phyloP scores from a whole-genome alignment of 495 filamentous ascomycete species.

The Annulohypoxylon stygium region DNA sequence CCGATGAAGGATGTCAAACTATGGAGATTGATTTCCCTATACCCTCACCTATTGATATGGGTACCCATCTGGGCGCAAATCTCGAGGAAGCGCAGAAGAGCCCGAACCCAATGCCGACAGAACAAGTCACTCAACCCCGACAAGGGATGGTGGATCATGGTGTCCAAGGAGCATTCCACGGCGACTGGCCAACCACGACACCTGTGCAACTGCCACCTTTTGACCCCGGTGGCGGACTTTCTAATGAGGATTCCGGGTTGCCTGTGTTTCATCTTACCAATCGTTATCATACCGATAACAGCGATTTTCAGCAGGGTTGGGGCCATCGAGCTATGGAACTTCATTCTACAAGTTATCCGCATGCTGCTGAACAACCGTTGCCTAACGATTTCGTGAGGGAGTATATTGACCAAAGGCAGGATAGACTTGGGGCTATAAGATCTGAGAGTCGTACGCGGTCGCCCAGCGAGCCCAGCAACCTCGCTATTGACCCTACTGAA shows the following conservation, averaged over 20 bases:
- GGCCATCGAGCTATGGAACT: constrained; percentile 22
- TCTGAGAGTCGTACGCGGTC: constrained; percentile 23
- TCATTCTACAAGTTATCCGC: constrained; percentile 20
- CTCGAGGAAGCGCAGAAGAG: background rate
- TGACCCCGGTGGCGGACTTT: background rate
- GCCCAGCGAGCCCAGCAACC: constrained; percentile 47
- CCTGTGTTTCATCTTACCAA: constrained; percentile 19
- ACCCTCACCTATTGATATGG: constrained; percentile 14
- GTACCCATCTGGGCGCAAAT: background rate
- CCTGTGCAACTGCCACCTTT: constrained; percentile 18
- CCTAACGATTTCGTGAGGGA: constrained; percentile 8
- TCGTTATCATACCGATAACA: constrained; percentile 3
- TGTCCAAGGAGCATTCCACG: constrained; percentile 29
- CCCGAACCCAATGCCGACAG: constrained; percentile 12
- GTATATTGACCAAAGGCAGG: constrained; percentile 7
- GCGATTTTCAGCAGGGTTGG: constrained; percentile 30
- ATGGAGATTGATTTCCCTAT: constrained; percentile 54
- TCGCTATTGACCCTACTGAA: constrained; percentile 40
- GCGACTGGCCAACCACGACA: constrained; percentile 17
- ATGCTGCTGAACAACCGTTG: constrained; percentile 11
- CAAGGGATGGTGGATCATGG: constrained; percentile 39
- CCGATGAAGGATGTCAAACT: constrained; percentile 64
- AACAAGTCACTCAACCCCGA: constrained; percentile 9
- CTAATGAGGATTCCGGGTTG: constrained; percentile 15
- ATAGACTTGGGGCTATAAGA: constrained; percentile 5